Evolutionary conservation across 805 yeast genomes (phyloP).

Genomic region (Cyberlindnera americana): DNA sequence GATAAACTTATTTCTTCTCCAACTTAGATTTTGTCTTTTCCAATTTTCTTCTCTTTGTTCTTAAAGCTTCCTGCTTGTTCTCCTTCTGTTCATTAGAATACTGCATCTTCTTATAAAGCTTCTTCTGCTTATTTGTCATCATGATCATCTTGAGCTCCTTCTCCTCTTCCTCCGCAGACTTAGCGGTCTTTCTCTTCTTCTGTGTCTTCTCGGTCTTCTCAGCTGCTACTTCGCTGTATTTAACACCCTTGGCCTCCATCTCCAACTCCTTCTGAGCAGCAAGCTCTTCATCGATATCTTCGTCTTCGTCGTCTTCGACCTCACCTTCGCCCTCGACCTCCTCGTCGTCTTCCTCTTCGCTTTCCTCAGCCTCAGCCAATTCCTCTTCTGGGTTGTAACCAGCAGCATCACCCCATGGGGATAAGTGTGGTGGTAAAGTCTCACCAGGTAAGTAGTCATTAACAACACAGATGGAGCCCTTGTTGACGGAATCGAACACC

Average conservation of each 20-base stretch:
- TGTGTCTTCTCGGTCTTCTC: constrained; percentile 18
- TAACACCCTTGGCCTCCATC: constrained; percentile 84
- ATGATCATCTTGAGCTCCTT: constrained; percentile 90
- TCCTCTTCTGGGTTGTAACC: constrained; percentile 79
- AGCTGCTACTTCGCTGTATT: constrained; percentile 54
- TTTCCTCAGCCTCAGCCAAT: constrained; percentile 38
- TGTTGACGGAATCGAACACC: constrained; percentile 90
- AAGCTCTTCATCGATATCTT: constrained; percentile 33
- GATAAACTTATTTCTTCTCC: constrained; percentile 8
- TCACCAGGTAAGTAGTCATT: constrained; percentile 91
- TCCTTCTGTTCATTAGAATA: constrained; percentile 83
- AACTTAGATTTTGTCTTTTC: constrained; percentile 42
- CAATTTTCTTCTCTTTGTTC: constrained; percentile 66
- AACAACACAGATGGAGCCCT: constrained; percentile 69
- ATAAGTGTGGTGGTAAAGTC: constrained; percentile 90
- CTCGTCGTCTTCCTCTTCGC: constrained; percentile 43
- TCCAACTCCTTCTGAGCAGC: constrained; percentile 79
- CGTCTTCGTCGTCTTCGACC: constrained; percentile 47
- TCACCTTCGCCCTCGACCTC: constrained; percentile 51
- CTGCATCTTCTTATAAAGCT: constrained; percentile 92
- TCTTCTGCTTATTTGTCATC: constrained; percentile 97
- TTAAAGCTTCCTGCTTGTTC: constrained; percentile 62
- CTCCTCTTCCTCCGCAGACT: constrained; percentile 60
- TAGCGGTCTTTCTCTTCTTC: constrained; percentile 33
- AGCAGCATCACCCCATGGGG: constrained; percentile 98